Conservation (phyloP, 306 rosid species). For the Dalbergia oliveri region DNA sequence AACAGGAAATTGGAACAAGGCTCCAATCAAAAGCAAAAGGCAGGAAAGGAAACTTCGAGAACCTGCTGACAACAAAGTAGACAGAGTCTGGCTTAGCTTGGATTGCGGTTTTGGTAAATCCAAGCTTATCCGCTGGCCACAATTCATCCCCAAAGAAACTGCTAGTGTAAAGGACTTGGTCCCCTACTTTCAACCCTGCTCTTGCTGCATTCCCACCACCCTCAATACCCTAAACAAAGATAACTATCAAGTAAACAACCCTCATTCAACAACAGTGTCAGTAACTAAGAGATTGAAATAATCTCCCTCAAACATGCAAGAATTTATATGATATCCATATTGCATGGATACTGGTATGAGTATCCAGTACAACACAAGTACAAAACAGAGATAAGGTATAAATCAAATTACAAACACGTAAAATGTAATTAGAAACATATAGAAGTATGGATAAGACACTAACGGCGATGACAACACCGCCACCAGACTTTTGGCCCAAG, state of each 20-base stretch:
- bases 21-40: constrained; percentile 11
- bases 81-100: constrained; percentile 96
- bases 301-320: constrained; percentile 5
- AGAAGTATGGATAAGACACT: constrained; percentile 35
- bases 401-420: no score
- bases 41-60: constrained; percentile 15
- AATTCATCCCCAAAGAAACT: constrained; percentile 99
- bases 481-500: constrained; percentile 87
- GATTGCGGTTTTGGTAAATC: constrained; percentile 95
- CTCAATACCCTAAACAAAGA: constrained; percentile 73
- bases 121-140: constrained; percentile 99
- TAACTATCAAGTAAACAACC: constrained; percentile 4
- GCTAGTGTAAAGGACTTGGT: constrained; percentile 94
- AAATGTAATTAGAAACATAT: no score
- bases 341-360: no score
- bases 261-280: constrained; percentile 11
- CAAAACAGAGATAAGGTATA: no score
- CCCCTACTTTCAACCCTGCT: constrained; percentile 92
- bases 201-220: constrained; percentile 98
- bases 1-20: constrained; percentile 17
- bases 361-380: no score
- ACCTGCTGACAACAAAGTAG: constrained; percentile 98
- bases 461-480: constrained; percentile 84
- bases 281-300: not conserved
- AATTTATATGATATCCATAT: not conserved